Evolutionary conservation across 2,329 filamentous ascomycete genomes (phyloP), one percentile per base, ranked within the genome.

Genomic region (Clonostachys rhizophaga): DNA sequence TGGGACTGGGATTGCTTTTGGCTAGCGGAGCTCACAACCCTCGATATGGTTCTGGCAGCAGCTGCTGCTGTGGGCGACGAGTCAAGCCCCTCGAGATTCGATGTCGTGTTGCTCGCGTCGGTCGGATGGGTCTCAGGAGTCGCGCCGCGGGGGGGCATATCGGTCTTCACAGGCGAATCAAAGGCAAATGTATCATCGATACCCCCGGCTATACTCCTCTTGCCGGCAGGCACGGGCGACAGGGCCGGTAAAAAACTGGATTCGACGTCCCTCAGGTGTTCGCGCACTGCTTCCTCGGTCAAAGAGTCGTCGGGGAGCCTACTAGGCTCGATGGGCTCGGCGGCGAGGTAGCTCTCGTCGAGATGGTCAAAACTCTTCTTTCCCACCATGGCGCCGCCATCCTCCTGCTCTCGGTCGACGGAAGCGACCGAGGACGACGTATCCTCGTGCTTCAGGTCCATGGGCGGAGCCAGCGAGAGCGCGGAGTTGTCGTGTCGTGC

Each of bases 231-330:
- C 42, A 83, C 72, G 12, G 81, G 81, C 8, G 81, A 84, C 6
- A 78, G 60, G 6, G 75, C 72, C 3, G 78, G 76, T 47, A 83
- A 60, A 56, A 86, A 86, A 64, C 82, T 86, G 34, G 82, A 85
- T 58, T 86, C 83, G 51, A 84, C 74, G 56, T 86, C 82, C 54
- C 78, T 72, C 17, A 86, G 62, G 57, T 84, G 80, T 47, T 75
- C 72, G 51, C 74, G 70, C 17, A 83, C 70, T 40, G 71, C 71
- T 42, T 74, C 70, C 53, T 81, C 78, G 40, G 73, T 74, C 40
- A 79, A 59, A 5, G 76, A 77, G 47, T 81, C 75, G 46, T 72
- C 66, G 10, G 56, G 50, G 14, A 44, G 54, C 13, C 53, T 52
- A 30, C 60, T 67, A 18, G 61, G 53, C 44, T 71, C 66, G 46